phyloP scores from a whole-genome alignment of 2,329 filamentous ascomycete genomes.

The Talaromyces atroroseus region DNA sequence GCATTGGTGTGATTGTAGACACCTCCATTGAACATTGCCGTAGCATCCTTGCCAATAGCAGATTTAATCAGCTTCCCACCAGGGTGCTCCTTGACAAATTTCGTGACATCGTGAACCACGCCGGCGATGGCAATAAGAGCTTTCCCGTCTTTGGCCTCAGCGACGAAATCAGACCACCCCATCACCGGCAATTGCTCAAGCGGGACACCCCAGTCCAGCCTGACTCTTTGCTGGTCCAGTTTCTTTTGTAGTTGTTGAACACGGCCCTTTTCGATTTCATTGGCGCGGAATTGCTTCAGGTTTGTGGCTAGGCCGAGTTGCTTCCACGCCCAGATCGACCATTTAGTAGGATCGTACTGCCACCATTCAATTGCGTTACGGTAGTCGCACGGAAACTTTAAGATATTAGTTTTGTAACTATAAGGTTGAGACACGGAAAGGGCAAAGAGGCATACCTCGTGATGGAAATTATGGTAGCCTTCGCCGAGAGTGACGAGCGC shows the following conservation, averaged over 20 bases:
- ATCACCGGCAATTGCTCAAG: conserved; percentile 79
- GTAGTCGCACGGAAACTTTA: conserved; percentile 74
- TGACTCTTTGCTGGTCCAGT: conserved; percentile 76
- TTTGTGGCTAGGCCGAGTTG: conserved; percentile 76
- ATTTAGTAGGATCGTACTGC: conserved; percentile 89
- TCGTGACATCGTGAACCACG: conserved; percentile 79
- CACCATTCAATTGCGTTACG: conserved; percentile 85
- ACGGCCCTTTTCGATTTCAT: conserved; percentile 88
- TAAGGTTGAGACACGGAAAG: no score
- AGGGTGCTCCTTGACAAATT: conserved; percentile 82
- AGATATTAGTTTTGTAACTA: no score
- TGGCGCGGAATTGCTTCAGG: conserved; percentile 83
- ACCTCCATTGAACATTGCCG: conserved; percentile 84
- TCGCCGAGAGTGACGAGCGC: conserved; percentile 79
- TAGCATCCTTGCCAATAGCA: conserved; percentile 79
- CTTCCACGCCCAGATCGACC: conserved; percentile 80
- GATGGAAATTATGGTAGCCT: conserved; percentile 93
- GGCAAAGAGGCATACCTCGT: conserved; percentile 48
- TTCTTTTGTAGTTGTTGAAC: conserved; percentile 88
- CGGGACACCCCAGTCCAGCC: conserved; percentile 78
- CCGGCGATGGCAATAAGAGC: conserved; percentile 71
- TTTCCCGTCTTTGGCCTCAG: conserved; percentile 69
- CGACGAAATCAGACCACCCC: conserved; percentile 78
- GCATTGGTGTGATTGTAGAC: conserved; percentile 86
- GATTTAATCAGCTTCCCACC: conserved; percentile 79